Percentiles rank a stretch among this genome's conserved stretches.
These are phyloP conservation scores for Rhododendron griersonianum DNA, from an alignment of 148 eudicot genomes.

Conservation along the genomic window DNA sequence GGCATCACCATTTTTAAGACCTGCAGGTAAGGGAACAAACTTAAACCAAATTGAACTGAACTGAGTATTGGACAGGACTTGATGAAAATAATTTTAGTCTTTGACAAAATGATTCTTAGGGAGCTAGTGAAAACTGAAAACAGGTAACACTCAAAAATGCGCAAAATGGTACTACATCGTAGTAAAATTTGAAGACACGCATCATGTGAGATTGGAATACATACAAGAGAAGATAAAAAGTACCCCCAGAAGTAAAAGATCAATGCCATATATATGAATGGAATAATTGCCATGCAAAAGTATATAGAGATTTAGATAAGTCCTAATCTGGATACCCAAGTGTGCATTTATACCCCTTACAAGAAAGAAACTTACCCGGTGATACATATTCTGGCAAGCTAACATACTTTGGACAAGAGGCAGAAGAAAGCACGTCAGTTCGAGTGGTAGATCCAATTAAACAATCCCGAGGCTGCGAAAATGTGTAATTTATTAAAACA, in stretches of 20 bases:
- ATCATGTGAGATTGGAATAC: neutral
- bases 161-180: neutral
- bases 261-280: neutral
- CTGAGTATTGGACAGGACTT: neutral
- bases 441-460: conserved; percentile 17
- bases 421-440: conserved; percentile 23
- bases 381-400: conserved; percentile 62
- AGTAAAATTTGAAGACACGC: neutral
- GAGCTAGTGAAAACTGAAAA: neutral
- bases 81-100: neutral
- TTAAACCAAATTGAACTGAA: neutral
- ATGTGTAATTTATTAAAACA: neutral
- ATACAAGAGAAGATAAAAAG: neutral
- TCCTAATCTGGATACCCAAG: neutral
- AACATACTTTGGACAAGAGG: conserved; percentile 76
- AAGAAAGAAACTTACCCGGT: conserved; percentile 37
- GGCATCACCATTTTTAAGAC: conserved; percentile 17
- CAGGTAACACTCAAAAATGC: neutral
- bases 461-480: conserved; percentile 85
- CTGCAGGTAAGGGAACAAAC: conserved; percentile 19
- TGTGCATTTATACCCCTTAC: no score
- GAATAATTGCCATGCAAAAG: neutral
- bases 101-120: neutral
- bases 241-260: neutral
- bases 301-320: neutral